Evolutionary conservation across 345 rosid species (phyloP).

Genomic region (Citropsis articulata): DNA sequence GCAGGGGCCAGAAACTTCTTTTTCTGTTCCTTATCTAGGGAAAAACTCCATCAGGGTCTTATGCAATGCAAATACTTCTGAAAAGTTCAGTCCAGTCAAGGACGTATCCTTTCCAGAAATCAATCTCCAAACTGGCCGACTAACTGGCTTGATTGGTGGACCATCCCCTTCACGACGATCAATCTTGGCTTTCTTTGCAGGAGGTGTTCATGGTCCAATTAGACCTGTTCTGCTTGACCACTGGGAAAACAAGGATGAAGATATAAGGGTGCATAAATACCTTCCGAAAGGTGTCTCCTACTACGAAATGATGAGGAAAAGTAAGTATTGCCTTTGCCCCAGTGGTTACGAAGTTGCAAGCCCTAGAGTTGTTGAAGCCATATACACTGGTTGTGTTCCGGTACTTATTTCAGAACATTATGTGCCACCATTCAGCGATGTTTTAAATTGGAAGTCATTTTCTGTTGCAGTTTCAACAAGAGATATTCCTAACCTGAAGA

Average conservation of each 20-base stretch:
- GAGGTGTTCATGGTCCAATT: constrained; percentile 92
- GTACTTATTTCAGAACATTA: constrained; percentile 80
- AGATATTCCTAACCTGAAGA: constrained; percentile 74
- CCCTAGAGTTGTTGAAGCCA: constrained; percentile 79
- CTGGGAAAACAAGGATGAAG: constrained; percentile 79
- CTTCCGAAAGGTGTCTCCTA: constrained; percentile 72
- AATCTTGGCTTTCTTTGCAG: constrained; percentile 86
- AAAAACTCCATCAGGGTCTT: constrained; percentile 71
- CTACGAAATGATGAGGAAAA: constrained; percentile 65
- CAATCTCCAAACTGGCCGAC: constrained; percentile 60
- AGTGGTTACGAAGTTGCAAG: constrained; percentile 97
- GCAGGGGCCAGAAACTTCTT: constrained; percentile 67
- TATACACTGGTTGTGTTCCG: constrained; percentile 84
- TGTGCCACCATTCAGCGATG: constrained; percentile 84
- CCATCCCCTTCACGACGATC: constrained; percentile 75
- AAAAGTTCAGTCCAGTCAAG: constrained; percentile 69
- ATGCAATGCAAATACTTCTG: constrained; percentile 91
- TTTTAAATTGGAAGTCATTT: constrained; percentile 77
- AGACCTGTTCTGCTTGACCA: constrained; percentile 78
- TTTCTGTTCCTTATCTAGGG: constrained; percentile 49
- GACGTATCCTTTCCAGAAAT: constrained; percentile 88
- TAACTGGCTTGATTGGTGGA: constrained; percentile 61
- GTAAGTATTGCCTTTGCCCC: constrained; percentile 85
- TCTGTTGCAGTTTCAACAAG: constrained; percentile 59
- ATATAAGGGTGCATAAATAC: constrained; percentile 60